Base-by-base conservation (phyloP, 2,329 filamentous ascomycete genomes). In the Hortaea sp. region DNA sequence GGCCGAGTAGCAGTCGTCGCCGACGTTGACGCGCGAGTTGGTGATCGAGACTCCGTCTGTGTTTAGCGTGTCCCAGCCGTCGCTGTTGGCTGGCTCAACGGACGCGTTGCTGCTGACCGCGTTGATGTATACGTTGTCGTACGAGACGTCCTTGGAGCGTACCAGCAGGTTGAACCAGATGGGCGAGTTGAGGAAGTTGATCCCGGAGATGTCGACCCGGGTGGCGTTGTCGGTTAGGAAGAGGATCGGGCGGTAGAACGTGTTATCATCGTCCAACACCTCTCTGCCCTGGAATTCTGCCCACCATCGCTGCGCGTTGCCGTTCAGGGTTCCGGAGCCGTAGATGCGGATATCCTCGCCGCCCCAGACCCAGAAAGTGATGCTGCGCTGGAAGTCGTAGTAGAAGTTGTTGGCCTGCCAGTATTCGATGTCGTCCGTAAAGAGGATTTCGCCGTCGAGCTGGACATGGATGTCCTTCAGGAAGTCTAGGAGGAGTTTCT, bases 251-350 rank as follows among this genome's bases (percentile, higher is more conserved):
- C 4, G 29, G 31, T 20, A 31, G 27, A 20, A 42, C 27, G 5
- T 42, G 41, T 29, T 42, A 30, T 6, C 29, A 30, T 11, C 41
- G 30, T 12, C 41, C 41, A 7, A 30, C 10, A 12, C 32, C 27
- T 42, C 31, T 5, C 29, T 42, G n/a, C 41, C 41, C 13, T 30
- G 27, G 12, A 42, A 31, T 6, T 27, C 29, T 13, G 30, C 30
- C 29, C 32, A 42, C 41, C 41, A 42, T 13, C 27, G 29, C 13
- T 42, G 41, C 29, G 29, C 41, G n/a, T 42, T 42, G n/a, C 29
- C 41, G 12, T 42, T 31, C 12, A 34, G 41, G 2, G 41, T 42
- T 9, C 41, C 41, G 20, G 29, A 42, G 30, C 41, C 41, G 41
- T 31, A 42, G 10, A 29, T 31, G 10, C 13, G 30, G 29, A 42